Percentiles rank a stretch among this genome's conserved stretches.
Conservation (phyloP, 768 basidiomycete genomes). For the Rubroboletus pulcherrimus region DNA sequence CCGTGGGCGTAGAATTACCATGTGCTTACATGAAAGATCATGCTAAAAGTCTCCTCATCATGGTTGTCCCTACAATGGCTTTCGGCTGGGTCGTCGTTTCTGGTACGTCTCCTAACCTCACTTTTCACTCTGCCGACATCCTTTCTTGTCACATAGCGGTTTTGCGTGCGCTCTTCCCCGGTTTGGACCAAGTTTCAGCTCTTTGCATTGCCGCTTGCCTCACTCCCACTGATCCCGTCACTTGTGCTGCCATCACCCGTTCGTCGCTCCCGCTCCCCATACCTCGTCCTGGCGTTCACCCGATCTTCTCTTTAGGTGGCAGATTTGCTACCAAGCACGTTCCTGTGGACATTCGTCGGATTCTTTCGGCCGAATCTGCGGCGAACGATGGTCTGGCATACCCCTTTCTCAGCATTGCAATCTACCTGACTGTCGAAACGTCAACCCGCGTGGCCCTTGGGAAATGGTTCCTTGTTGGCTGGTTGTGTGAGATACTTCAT, state of each 20-base stretch:
- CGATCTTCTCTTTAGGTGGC: constrained; percentile 45
- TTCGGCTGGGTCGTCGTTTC: constrained; percentile 79
- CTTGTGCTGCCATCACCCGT: constrained; percentile 81
- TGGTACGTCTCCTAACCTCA: constrained; percentile 36
- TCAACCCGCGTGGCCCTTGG: constrained; percentile 60
- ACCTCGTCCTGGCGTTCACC: not conserved
- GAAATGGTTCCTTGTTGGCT: constrained; percentile 85
- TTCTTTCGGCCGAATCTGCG: constrained; percentile 87
- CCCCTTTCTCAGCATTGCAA: constrained; percentile 81
- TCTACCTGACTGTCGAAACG: constrained; percentile 78
- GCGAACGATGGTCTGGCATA: constrained; percentile 96
- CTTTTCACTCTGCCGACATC: not conserved
- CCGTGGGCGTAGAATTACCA: constrained; percentile 93
- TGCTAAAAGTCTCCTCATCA: constrained; percentile 60
- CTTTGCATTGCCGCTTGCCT: constrained; percentile 87
- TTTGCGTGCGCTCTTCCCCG: constrained; percentile 69
- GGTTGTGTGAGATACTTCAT: constrained; percentile 49
- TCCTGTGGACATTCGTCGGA: constrained; percentile 68
- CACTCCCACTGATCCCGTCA: constrained; percentile 93
- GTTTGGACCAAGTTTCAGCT: constrained; percentile 65
- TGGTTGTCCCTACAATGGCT: constrained; percentile 84
- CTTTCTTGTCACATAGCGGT: constrained; percentile 42
- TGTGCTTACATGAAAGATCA: constrained; percentile 79
- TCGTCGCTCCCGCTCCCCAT: constrained; percentile 12
- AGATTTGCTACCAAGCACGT: constrained; percentile 69